Evolutionary conservation across 805 yeast genomes (phyloP).

Genomic region (Cyberlindnera xishuangbannaensis): DNA sequence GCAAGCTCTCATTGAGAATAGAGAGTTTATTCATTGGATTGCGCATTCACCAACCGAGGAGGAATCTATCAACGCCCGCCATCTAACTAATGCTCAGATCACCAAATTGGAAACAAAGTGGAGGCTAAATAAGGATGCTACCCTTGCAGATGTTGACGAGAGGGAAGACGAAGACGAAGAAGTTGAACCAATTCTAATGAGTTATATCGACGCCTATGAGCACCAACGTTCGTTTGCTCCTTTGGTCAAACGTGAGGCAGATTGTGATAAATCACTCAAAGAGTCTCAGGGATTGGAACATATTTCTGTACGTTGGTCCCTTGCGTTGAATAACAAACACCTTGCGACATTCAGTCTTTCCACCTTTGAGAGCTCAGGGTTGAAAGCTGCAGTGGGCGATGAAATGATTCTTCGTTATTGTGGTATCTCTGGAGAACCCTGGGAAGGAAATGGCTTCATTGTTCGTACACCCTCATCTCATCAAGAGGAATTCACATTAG

Average conservation of each 20-base stretch:
- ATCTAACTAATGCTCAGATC: slow-evolving; percentile 60
- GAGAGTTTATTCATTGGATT: slow-evolving; percentile 78
- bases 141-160: slow-evolving; percentile 57
- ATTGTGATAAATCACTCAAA: slow-evolving; percentile 64
- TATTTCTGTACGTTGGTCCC: slow-evolving; percentile 67
- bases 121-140: slow-evolving; percentile 67
- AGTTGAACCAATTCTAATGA: slow-evolving; percentile 63
- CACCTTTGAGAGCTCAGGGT: slow-evolving; percentile 55
- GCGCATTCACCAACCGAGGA: slow-evolving; percentile 66
- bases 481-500: slow-evolving; percentile 67
- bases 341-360: slow-evolving; percentile 66
- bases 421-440: slow-evolving; percentile 51
- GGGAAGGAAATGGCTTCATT: slow-evolving; percentile 73
- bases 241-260: slow-evolving; percentile 74
- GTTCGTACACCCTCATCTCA: slow-evolving; percentile 62
- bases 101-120: slow-evolving; percentile 73
- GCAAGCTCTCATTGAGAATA: slow-evolving; percentile 79
- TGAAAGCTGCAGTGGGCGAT: slow-evolving; percentile 80
- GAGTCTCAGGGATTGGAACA: slow-evolving; percentile 76
- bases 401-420: slow-evolving; percentile 63
- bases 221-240: slow-evolving; percentile 86
- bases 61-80: slow-evolving; percentile 47
- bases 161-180: slow-evolving; percentile 47
- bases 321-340: slow-evolving; percentile 58
- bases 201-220: slow-evolving; percentile 77